These are phyloP conservation scores for Fusarium solani-melongenae DNA, from an alignment of 2,329 filamentous ascomycete genomes.

Conservation along the genomic window DNA sequence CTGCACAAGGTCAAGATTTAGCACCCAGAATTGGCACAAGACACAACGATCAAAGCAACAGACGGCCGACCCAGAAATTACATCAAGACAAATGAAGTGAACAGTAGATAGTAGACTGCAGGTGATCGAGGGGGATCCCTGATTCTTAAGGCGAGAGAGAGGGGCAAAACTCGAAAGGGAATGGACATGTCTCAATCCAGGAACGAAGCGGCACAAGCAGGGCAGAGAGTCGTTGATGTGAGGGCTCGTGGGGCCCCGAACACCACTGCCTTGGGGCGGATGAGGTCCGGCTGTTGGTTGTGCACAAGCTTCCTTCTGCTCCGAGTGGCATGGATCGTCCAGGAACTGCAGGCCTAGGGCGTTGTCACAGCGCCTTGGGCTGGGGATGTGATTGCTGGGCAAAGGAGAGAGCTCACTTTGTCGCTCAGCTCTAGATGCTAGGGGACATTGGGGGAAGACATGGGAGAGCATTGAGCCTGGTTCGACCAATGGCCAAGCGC, in stretches of 20 bases:
- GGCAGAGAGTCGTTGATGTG: constrained; percentile 32
- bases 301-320: constrained; percentile 34
- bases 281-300: constrained; percentile 34
- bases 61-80: constrained; percentile 6
- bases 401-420: constrained; percentile 26
- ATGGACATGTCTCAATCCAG: constrained; percentile 53
- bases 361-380: constrained; percentile 38
- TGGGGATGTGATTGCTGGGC: constrained; percentile 40
- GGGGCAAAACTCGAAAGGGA: constrained; percentile 44
- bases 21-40: constrained; percentile 18
- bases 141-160: constrained; percentile 41
- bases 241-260: constrained; percentile 35
- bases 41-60: constrained; percentile 3
- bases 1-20: constrained; percentile 52
- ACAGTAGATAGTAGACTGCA: neutral
- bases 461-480: constrained; percentile 22
- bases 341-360: constrained; percentile 37
- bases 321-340: constrained; percentile 38
- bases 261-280: constrained; percentile 36
- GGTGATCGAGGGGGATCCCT: constrained; percentile 34
- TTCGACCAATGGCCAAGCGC: constrained; percentile 36
- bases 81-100: constrained; percentile 10
- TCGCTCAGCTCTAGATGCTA: constrained; percentile 24
- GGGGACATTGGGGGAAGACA: constrained; percentile 25
- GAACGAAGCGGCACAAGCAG: constrained; percentile 47